Base-by-base conservation (phyloP, 2,329 filamentous ascomycete genomes). In the Amauroascus niger region DNA sequence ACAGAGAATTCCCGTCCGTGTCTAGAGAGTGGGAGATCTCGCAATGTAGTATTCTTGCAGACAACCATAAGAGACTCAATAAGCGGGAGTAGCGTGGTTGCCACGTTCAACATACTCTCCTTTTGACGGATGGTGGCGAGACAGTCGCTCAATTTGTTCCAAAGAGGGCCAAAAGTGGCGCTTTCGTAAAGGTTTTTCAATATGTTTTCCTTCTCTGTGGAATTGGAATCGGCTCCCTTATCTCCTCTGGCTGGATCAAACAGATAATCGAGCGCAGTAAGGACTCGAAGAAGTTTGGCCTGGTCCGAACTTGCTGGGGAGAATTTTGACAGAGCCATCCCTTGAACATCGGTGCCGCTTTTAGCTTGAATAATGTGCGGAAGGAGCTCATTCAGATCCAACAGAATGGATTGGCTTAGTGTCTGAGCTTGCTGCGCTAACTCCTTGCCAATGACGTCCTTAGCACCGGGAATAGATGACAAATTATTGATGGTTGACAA, bases 51-150 rank as follows among this genome's bases (percentile, higher is more conserved):
- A 69, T 97, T 97, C 76, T 97, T 98, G 79, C 94, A 98, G 26
- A 98, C 90, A 51, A 98, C 93, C 93, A 98, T 98, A 57, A 98
- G 76, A 5, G 90, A 88, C 70, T 98, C 93, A 57, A 98, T 96
- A 28, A 98, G 76, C 28, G 93, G 93, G 33, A 97, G 76, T 24
- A 98, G 78, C 59, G 97, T 97, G 0, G 91, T 97, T 28, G 93
- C 94, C 54, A 98, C 90, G 64, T 95, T 96, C 65, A 97, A 82
- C 84, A 97, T 93, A 66, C 88, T 94, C 67, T 95, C 90, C 54
- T 90, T 87, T 69, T 94, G 82, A 49, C 88, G 86, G 61, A 98
- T 96, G 7, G 88, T 86, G 54, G 81, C 83, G 52, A 98, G 77
- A 66, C 91, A 97, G 35, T 86, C 83, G 67, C 93, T 95, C 45